A percentile compares a stretch with the other conserved stretches of the same genome.
Conservation (phyloP, 345 rosid genomes). For the Salix purpurea region DNA sequence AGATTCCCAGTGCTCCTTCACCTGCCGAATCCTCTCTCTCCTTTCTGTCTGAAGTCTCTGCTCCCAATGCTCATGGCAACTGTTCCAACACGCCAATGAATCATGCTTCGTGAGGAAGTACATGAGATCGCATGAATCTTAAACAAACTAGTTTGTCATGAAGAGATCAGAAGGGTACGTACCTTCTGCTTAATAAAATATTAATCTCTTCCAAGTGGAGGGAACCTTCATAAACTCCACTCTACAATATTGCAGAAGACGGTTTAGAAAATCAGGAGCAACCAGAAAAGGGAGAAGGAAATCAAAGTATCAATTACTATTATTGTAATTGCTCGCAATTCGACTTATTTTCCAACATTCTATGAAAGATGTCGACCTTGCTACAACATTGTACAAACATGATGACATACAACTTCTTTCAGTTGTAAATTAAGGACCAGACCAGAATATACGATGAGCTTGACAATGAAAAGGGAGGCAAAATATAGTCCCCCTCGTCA, state of each 20-base stretch:
- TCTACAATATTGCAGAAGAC: slow-evolving; percentile 26
- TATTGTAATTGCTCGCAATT: background rate
- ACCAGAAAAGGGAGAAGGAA: background rate
- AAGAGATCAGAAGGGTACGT: slow-evolving; percentile 26
- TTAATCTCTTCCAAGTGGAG: slow-evolving; percentile 83
- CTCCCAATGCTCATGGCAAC: slow-evolving; percentile 74
- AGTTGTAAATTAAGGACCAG: background rate
- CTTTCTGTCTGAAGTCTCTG: slow-evolving; percentile 64
- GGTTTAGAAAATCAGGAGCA: background rate
- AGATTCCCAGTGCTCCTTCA: slow-evolving; percentile 79
- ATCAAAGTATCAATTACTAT: background rate
- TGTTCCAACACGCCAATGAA: slow-evolving; percentile 21
- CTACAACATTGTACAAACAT: background rate
- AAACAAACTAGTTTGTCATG: background rate
- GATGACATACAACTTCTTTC: background rate
- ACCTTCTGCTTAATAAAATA: slow-evolving; percentile 67
- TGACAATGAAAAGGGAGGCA: background rate
- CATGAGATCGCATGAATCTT: background rate
- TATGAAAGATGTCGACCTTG: background rate
- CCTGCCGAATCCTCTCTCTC: slow-evolving; percentile 59
- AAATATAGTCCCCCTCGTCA: background rate
- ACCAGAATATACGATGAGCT: background rate
- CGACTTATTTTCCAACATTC: background rate
- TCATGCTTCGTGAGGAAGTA: background rate
- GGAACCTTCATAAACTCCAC: slow-evolving; percentile 57